These are phyloP conservation scores for Chrysosporium queenslandicum DNA, from an alignment of 2,329 filamentous ascomycete species.

Conservation along the genomic window DNA sequence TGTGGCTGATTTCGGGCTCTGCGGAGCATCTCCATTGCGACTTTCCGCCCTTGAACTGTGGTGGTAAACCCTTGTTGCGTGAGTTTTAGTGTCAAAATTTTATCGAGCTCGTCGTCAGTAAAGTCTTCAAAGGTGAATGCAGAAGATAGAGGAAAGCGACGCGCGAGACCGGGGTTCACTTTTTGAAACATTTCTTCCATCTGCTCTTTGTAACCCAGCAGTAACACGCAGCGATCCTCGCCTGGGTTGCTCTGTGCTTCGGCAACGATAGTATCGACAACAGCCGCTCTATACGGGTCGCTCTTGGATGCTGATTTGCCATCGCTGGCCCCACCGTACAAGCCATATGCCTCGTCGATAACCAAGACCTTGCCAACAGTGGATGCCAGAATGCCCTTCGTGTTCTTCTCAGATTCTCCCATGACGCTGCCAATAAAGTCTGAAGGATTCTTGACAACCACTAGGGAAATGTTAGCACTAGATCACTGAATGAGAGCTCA, in stretches of 20 bases:
- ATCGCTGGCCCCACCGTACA: slow-evolving; percentile 38
- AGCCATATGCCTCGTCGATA: slow-evolving; percentile 69
- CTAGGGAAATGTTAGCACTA: no score
- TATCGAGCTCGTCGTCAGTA: slow-evolving; percentile 45
- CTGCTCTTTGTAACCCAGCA: slow-evolving; percentile 59
- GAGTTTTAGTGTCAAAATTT: slow-evolving; percentile 57
- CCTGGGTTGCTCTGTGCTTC: slow-evolving; percentile 60
- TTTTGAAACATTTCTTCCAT: slow-evolving; percentile 66
- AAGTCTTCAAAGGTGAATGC: slow-evolving; percentile 65
- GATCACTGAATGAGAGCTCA: no score
- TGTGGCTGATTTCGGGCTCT: slow-evolving; percentile 53
- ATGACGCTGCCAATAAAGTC: slow-evolving; percentile 59
- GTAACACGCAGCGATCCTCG: slow-evolving; percentile 61
- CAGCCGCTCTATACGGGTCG: slow-evolving; percentile 52
- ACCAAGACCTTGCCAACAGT: slow-evolving; percentile 64
- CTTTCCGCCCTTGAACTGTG: slow-evolving; percentile 43
- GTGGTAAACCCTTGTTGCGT: slow-evolving; percentile 44
- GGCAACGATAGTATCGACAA: slow-evolving; percentile 64
- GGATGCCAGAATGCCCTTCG: slow-evolving; percentile 58
- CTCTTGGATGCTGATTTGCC: slow-evolving; percentile 20
- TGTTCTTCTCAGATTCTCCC: slow-evolving; percentile 59
- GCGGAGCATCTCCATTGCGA: slow-evolving; percentile 51
- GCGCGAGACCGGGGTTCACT: slow-evolving; percentile 57
- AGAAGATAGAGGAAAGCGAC: slow-evolving; percentile 54
- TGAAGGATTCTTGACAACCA: slow-evolving; percentile 60